Base-by-base conservation (phyloP, 176 grass and related monocot genomes). In the Triticum dicoccoides region DNA sequence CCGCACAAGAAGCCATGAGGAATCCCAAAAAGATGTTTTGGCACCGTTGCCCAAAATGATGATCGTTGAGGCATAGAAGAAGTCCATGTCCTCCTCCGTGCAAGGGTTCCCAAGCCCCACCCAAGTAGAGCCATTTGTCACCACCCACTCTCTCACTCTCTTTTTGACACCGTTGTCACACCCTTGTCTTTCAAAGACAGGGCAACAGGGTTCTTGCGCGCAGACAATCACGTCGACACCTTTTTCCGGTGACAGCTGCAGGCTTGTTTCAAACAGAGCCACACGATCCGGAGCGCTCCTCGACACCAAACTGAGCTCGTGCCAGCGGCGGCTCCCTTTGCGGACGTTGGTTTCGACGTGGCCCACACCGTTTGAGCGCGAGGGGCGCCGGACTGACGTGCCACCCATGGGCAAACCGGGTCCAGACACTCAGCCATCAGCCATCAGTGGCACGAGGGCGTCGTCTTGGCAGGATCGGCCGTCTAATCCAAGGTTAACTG, bases 361-460 rank as follows among this genome's bases (percentile, higher is more conserved):
- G 52, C 75, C 86, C 73, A 18, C 80, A 9, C 77, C 54, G 18
- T 58, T 58, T 58, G 54, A 58, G 54, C 54, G 15, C 18, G 17
- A 58, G 52, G 52, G 52, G 52, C 52, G 1, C 24, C 5, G 2
- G 4, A 41, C 17, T 33, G 59, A 76, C 54, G 87, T 74, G 81
- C 0, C 67, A 2, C 54, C 76, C 34, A 20, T 42, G 38, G 72
- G 8, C 71, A 10, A 71, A 78, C 72, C 3, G 61, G 37, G 39
- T 78, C 66, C 84, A 80, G 4, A 80, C 1, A 87, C 84, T 79
- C 5, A 17, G 23, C 80, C 83, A 61, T 87, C 84, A 65, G 52
- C 73, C 6, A 42, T n/a, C 7, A 79, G 65, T 73, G 80, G 39
- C 72, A 72, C 69, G 84, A 86, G 10, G 62, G 79, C 27, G 79